Evolutionary conservation across 129 eudicot species (phyloP).

Genomic region (Scalesia atractyloides): DNA sequence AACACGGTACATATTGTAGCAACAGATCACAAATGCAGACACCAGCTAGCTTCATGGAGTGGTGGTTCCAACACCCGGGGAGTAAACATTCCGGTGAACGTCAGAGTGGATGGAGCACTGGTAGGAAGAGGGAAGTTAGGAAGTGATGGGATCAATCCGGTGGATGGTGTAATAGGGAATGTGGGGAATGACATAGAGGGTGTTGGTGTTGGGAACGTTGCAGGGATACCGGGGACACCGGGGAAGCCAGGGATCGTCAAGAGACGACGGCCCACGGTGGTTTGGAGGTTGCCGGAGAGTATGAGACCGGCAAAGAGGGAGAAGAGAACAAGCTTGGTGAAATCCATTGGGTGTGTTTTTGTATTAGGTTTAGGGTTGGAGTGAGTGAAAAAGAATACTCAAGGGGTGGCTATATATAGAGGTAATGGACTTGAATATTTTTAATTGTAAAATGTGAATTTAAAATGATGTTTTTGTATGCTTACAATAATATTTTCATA

Average conservation of each 20-base stretch:
- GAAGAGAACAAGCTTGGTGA: slow-evolving; percentile 22
- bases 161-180: slow-evolving; percentile 27
- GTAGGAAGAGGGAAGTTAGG: slow-evolving; percentile 22
- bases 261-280: slow-evolving; percentile 34
- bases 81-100: slow-evolving; percentile 23
- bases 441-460: background rate
- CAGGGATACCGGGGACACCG: slow-evolving; percentile 21
- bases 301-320: slow-evolving; percentile 28
- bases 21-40: slow-evolving; percentile 1
- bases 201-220: background rate
- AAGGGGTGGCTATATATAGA: slow-evolving; percentile 1
- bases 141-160: slow-evolving; percentile 22
- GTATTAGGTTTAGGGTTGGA: background rate
- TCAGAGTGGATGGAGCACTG: slow-evolving; percentile 9
- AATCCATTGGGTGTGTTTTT: slow-evolving; percentile 10
- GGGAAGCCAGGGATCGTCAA: slow-evolving; percentile 29
- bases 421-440: background rate
- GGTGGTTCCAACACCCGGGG: slow-evolving; percentile 27
- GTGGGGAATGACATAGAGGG: slow-evolving; percentile 19
- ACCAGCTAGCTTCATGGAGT: slow-evolving; percentile 11
- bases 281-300: slow-evolving; percentile 21
- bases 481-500: background rate
- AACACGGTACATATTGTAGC: slow-evolving; percentile 1
- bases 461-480: background rate
- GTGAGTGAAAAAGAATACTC: slow-evolving; percentile 14